Conservation (phyloP, 2,329 filamentous ascomycete genomes). For the Ustilaginoidea virens region DNA sequence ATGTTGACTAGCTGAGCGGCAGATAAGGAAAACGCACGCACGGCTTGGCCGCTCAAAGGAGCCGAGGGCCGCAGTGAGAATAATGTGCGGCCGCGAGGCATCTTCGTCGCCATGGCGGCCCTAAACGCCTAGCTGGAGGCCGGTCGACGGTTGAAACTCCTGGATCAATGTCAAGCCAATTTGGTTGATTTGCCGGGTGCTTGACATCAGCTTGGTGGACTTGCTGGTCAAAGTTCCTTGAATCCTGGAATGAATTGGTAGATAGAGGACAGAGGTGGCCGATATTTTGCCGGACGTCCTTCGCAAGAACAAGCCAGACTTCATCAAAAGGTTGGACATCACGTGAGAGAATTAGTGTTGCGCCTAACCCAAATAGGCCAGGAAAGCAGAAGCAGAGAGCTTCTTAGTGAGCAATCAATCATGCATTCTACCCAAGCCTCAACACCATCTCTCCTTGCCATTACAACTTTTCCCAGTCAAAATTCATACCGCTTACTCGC, state of each 20-base stretch:
- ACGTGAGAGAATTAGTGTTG: slow-evolving; percentile 1
- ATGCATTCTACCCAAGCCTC: slow-evolving; percentile 8
- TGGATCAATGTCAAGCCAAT: too few relatives aligned
- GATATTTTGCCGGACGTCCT: slow-evolving; percentile 13
- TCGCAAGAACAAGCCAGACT: background rate
- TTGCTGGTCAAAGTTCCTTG: slow-evolving; percentile 8
- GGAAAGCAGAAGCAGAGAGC: too few relatives aligned
- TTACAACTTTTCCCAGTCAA: slow-evolving; percentile 7
- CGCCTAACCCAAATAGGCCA: slow-evolving; percentile 1
- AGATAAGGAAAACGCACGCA: slow-evolving; percentile 36
- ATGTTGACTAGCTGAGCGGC: slow-evolving; percentile 34
- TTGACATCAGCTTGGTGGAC: slow-evolving; percentile 4
- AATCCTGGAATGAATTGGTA: slow-evolving; percentile 1
- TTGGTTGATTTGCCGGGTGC: too few relatives aligned
- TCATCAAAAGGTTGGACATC: too few relatives aligned
- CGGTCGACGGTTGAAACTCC: slow-evolving; percentile 36
- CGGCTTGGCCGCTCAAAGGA: slow-evolving; percentile 22
- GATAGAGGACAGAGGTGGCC: slow-evolving; percentile 8
- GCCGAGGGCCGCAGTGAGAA: slow-evolving; percentile 37
- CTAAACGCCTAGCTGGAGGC: slow-evolving; percentile 17
- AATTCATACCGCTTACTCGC: too few relatives aligned
- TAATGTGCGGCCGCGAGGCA: slow-evolving; percentile 40
- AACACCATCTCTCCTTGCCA: slow-evolving; percentile 4
- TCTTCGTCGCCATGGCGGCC: slow-evolving; percentile 43
- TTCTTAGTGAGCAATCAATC: slow-evolving; percentile 6